Conservation (phyloP, 768 basidiomycete species). For the Mrakia blollopis region DNA sequence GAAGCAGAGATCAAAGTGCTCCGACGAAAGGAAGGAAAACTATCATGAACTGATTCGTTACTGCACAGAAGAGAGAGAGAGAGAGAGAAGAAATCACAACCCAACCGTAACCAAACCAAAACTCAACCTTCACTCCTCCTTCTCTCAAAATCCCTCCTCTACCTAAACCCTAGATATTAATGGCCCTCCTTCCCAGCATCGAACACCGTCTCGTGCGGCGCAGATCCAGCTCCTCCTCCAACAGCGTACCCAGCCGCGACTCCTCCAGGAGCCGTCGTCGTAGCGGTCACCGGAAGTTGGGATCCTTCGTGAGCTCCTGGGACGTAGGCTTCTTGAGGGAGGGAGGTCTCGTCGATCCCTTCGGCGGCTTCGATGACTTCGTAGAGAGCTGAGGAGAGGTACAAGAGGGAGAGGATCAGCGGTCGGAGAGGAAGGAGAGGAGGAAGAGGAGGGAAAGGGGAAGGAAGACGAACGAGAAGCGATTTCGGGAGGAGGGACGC, state of each 20-base stretch:
- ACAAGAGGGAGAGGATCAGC: neutral
- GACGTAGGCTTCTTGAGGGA: constrained; percentile 75
- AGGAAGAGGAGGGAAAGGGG: neutral
- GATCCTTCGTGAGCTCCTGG: constrained; percentile 46
- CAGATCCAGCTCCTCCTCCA: neutral
- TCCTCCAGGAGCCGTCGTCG: neutral
- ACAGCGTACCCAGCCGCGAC: constrained; percentile 3
- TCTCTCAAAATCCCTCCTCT: neutral
- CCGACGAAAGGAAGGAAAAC: no score
- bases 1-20: no score
- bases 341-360: constrained; percentile 76
- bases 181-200: constrained; percentile 8
- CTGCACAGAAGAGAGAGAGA: no score
- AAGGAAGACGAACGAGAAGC: constrained; percentile 16
- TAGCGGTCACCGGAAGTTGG: neutral
- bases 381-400: constrained; percentile 57
- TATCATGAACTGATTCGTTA: no score
- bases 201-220: neutral
- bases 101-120: no score
- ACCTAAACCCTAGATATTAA: neutral
- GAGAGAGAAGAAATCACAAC: no score
- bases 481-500: constrained; percentile 95
- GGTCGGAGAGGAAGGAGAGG: no score
- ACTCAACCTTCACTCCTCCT: no score
- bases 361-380: constrained; percentile 85